Percentiles rank a stretch among this genome's conserved stretches.
Evolutionary conservation across 345 rosid species (phyloP).

Genomic region (Stellera chamaejasme): DNA sequence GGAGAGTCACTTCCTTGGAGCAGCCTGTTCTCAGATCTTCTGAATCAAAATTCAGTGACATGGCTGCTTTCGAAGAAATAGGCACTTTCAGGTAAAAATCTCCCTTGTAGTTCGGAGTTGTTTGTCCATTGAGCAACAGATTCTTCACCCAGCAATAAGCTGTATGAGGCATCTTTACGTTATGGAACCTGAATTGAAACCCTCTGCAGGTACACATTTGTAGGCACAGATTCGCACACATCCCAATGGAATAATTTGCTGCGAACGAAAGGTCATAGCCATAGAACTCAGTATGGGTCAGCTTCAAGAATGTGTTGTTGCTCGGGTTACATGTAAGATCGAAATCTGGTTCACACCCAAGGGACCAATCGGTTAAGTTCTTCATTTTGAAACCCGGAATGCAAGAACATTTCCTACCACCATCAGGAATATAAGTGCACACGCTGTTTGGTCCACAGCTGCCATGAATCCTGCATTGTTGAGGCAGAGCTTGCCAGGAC

Average conservation of each 20-base stretch:
- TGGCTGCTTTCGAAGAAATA: background rate
- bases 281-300: conserved; percentile 24
- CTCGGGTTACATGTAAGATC: conserved; percentile 11
- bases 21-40: background rate
- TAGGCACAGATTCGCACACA: conserved; percentile 19
- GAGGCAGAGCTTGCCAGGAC: conserved; percentile 18
- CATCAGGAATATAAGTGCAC: conserved; percentile 13
- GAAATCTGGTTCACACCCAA: conserved; percentile 23
- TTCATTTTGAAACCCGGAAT: conserved; percentile 20
- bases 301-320: conserved; percentile 6
- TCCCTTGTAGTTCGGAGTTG: conserved; percentile 3
- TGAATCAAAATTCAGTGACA: background rate
- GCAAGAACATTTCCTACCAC: conserved; percentile 20
- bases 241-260: conserved; percentile 8
- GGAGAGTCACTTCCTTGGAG: background rate
- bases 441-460: conserved; percentile 19
- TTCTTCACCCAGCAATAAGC: conserved; percentile 19
- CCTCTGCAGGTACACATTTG: conserved; percentile 24
- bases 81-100: conserved; percentile 17
- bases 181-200: conserved; percentile 10
- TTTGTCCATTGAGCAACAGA: conserved; percentile 16
- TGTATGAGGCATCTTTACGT: background rate
- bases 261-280: conserved; percentile 17
- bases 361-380: conserved; percentile 18
- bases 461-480: conserved; percentile 20